A percentile compares a stretch with the other conserved stretches of the same genome.
These are phyloP conservation scores for Echites panduratus DNA, from an alignment of 257 asterid species.

Conservation along the genomic window DNA sequence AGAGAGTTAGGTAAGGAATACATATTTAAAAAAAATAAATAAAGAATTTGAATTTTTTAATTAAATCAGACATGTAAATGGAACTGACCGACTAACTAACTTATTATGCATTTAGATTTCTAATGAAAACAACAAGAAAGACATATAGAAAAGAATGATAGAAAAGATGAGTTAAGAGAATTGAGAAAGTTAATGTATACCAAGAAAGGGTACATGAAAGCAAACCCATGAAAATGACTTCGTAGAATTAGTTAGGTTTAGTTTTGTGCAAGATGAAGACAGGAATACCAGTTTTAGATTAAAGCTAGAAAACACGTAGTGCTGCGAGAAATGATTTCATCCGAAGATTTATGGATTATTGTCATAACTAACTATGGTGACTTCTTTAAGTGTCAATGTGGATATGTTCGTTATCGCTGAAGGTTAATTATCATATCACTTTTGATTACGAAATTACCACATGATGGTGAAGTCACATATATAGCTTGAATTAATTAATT, in stretches of 20 bases:
- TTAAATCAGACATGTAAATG: too few relatives aligned
- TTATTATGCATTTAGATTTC: background rate
- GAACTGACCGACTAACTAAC: background rate
- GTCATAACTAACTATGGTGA: constrained; percentile 4
- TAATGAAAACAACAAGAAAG: background rate
- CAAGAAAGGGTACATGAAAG: constrained; percentile 4
- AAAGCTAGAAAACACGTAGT: constrained; percentile 8
- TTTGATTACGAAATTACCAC: constrained; percentile 1
- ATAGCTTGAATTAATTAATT: background rate
- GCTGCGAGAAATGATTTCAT: constrained; percentile 28
- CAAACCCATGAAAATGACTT: background rate
- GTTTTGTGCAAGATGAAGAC: constrained; percentile 14
- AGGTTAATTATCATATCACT: background rate
- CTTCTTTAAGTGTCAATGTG: background rate
- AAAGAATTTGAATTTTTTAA: too few relatives aligned
- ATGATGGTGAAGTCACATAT: constrained; percentile 3
- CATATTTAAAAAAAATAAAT: too few relatives aligned
- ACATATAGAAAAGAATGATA: background rate
- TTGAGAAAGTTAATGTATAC: background rate
- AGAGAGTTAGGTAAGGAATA: too few relatives aligned
- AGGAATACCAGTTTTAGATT: constrained; percentile 6
- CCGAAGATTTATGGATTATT: constrained; percentile 5
- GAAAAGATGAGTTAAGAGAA: background rate
- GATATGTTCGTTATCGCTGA: background rate
- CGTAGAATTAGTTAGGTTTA: background rate